phyloP scores from a whole-genome alignment of 768 basidiomycete genomes.

The Mrakia hoshinonis region DNA sequence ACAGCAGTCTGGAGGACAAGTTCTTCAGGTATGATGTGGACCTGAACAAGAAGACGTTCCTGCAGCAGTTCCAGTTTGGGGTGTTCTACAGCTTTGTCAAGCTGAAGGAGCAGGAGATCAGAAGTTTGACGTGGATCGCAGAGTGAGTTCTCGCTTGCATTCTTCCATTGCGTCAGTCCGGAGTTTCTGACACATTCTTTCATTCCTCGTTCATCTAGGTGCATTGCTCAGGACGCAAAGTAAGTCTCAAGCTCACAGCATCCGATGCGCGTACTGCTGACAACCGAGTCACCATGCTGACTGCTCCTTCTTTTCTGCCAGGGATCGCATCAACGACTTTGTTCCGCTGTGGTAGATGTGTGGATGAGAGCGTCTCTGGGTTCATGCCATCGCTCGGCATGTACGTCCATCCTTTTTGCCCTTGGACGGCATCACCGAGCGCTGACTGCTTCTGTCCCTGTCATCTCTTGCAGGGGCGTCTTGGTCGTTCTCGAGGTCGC shows the following conservation, averaged over 20 bases:
- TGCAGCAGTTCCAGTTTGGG: constrained; percentile 93
- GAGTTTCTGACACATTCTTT: not conserved
- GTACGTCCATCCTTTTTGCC: too few species aligned
- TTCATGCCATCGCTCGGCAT: too few species aligned
- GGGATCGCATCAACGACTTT: constrained; percentile 85
- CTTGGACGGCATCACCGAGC: too few species aligned
- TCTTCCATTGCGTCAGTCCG: not conserved
- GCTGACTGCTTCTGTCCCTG: too few species aligned
- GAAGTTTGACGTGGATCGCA: constrained; percentile 75
- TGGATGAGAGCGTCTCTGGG: not conserved
- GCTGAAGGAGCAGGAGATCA: constrained; percentile 47
- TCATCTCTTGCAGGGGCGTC: too few species aligned
- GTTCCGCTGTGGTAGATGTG: constrained; percentile 66
- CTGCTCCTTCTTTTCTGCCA: not conserved
- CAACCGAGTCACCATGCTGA: not conserved
- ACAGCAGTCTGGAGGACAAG: constrained; percentile 72
- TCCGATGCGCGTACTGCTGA: not conserved
- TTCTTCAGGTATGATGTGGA: constrained; percentile 87
- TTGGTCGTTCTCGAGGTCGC: too few species aligned
- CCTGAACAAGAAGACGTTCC: constrained; percentile 85
- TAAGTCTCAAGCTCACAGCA: not conserved
- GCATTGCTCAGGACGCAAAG: constrained; percentile 92
- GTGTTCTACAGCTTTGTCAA: constrained; percentile 70
- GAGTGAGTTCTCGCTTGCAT: constrained; percentile 45
- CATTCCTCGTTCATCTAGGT: constrained; percentile 37